Percentiles rank a stretch among this genome's conserved stretches.
These are phyloP conservation scores for Epithele typhae DNA, from an alignment of 768 basidiomycete species.

Conservation along the genomic window DNA sequence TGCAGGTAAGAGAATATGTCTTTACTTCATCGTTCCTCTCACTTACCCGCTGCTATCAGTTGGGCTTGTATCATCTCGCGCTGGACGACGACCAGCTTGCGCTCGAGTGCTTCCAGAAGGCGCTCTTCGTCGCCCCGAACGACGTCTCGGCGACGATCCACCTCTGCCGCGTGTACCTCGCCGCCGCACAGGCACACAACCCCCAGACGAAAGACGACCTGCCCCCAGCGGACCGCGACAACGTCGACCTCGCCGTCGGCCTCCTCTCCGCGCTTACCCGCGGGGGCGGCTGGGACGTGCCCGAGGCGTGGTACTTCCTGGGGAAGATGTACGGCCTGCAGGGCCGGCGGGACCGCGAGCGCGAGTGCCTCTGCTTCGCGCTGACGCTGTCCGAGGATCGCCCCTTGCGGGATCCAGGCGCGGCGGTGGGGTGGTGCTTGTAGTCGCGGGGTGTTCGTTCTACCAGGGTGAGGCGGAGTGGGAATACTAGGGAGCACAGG, in stretches of 20 bases:
- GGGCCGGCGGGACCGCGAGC: conserved; percentile 63
- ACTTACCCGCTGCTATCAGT: conserved; percentile 33
- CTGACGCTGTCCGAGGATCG: conserved; percentile 57
- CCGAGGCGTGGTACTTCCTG: conserved; percentile 94
- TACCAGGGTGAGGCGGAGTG: background rate
- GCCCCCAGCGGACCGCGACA: conserved; percentile 28
- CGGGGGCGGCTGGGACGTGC: conserved; percentile 82
- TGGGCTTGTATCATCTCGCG: conserved; percentile 70
- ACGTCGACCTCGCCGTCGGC: conserved; percentile 80
- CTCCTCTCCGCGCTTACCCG: conserved; percentile 73
- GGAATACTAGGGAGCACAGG: conserved; percentile 3
- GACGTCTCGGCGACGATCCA: conserved; percentile 76
- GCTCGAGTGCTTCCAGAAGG: conserved; percentile 77
- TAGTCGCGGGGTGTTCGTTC: background rate
- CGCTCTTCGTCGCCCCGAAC: conserved; percentile 80
- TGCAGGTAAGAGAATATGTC: conserved; percentile 58
- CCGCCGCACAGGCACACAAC: conserved; percentile 23
- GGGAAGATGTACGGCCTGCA: conserved; percentile 78
- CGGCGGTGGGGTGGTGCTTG: conserved; percentile 62
- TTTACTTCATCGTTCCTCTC: background rate
- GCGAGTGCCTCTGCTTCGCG: conserved; percentile 71
- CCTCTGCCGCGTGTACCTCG: conserved; percentile 72
- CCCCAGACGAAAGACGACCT: background rate
- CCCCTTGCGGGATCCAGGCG: conserved; percentile 58
- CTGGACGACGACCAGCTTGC: conserved; percentile 56